Evolutionary conservation across 352 stramenopile genomes (phyloP).

Genomic region (Globisporangium radiosum): DNA sequence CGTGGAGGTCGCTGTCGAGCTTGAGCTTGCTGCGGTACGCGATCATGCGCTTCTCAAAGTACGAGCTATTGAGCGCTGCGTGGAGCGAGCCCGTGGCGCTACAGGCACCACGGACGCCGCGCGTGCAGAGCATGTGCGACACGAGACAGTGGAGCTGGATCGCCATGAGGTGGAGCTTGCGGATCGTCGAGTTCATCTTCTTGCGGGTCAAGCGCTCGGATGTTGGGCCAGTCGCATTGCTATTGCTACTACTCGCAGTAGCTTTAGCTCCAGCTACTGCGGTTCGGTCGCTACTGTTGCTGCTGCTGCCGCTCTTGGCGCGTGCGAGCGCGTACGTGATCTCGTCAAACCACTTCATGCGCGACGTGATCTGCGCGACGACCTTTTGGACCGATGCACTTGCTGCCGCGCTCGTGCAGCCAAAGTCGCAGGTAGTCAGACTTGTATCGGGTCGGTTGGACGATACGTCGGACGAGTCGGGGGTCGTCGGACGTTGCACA

Average conservation of each 20-base stretch:
- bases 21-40: slow-evolving; percentile 68
- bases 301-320: slow-evolving; percentile 22
- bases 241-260: too few relatives aligned
- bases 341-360: slow-evolving; percentile 77
- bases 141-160: slow-evolving; percentile 72
- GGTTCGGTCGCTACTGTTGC: background rate
- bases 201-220: slow-evolving; percentile 65
- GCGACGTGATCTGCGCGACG: slow-evolving; percentile 67
- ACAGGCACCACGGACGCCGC: slow-evolving; percentile 40
- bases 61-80: slow-evolving; percentile 59
- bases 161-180: slow-evolving; percentile 68
- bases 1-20: slow-evolving; percentile 40
- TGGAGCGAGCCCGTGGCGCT: slow-evolving; percentile 41
- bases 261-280: too few relatives aligned
- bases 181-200: slow-evolving; percentile 81
- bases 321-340: slow-evolving; percentile 66
- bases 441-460: too few relatives aligned
- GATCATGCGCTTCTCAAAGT: slow-evolving; percentile 70
- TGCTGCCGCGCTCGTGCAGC: slow-evolving; percentile 36
- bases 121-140: slow-evolving; percentile 62
- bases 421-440: slow-evolving; percentile 36
- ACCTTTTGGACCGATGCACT: slow-evolving; percentile 66
- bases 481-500: slow-evolving; percentile 10
- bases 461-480: background rate
- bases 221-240: slow-evolving; percentile 1